Evolutionary conservation across 768 basidiomycete species (phyloP).

Genomic region (Fomitopsis pulvina): DNA sequence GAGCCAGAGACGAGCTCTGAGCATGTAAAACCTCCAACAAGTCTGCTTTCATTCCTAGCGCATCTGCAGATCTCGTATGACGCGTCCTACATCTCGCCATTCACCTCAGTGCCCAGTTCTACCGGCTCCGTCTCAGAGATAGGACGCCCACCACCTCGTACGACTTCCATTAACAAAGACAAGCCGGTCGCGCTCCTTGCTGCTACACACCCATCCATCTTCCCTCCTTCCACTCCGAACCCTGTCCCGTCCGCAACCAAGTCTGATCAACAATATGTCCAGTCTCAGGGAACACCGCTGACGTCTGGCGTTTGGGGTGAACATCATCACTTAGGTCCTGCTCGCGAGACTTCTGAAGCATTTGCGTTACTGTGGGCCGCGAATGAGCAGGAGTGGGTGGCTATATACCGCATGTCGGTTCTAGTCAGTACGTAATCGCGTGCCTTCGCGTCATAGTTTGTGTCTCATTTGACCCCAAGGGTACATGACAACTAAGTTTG

Average conservation of each 20-base stretch:
- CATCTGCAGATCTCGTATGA: conserved; percentile 77
- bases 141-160: conserved; percentile 40
- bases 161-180: conserved; percentile 38
- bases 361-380: conserved; percentile 67
- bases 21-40: conserved; percentile 23
- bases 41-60: conserved; percentile 52
- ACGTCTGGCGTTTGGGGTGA: conserved; percentile 74
- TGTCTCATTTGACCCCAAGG: background rate
- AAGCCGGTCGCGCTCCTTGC: conserved; percentile 31
- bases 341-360: conserved; percentile 33
- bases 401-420: conserved; percentile 70
- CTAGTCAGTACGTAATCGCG: conserved; percentile 58
- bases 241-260: conserved; percentile 72
- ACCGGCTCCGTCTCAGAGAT: conserved; percentile 24
- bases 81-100: conserved; percentile 67
- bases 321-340: conserved; percentile 21
- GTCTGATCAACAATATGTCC: conserved; percentile 69
- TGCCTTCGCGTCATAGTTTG: background rate
- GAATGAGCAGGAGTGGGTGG: conserved; percentile 60
- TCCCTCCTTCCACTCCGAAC: conserved; percentile 79
- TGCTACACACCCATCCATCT: conserved; percentile 43
- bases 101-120: conserved; percentile 27
- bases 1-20: conserved; percentile 28
- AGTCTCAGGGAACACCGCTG: conserved; percentile 70
- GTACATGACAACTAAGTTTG: conserved; percentile 51